Evolutionary conservation across 495 filamentous ascomycete genomes (phyloP), one percentile per base, ranked within the genome.

Genomic region (Astrocystis sublimbata): DNA sequence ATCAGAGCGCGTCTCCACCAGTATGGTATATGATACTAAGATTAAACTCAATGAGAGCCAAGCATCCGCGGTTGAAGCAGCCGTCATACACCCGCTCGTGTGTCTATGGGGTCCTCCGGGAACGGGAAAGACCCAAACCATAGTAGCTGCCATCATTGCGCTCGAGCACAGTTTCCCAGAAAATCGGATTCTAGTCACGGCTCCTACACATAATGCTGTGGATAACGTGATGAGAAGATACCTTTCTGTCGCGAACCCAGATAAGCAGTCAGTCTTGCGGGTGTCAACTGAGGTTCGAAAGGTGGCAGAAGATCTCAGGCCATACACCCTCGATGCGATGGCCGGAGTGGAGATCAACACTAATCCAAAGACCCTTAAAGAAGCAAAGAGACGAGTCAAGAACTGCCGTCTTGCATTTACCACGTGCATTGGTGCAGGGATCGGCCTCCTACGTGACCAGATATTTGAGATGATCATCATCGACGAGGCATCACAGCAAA

Each of bases 71-170:
- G 66, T 83, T 10, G 46, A 68, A 26, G 70, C 77, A 28, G 65
- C 77, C 2, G 56, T 81, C 30, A 65, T 26, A 3, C 60, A 65
- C 24, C 69, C 73, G 4, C 56, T 84, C 40, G 76, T 73, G 12
- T 81, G 76, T 41, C 64, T 83, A 0, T 83, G 81, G 81, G 81
- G 81, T 0, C 81, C 81, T 1, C 81, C 81, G 0, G 81, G 81
- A 4, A 83, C 81, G 1, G 81, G 81, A 6, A 84, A 84, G 64
- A 83, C 81, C 1, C 69, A 79, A 46, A 83, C 81, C 10, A 75
- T 83, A 23, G 79, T 81, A 6, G 70, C 68, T 8, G 78, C 83
- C 26, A 67, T 84, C 36, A 52, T 71, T 26, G 66, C 73, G 17
- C 67, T 83, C 24, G 70, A 76, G 13, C 31, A 47, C 0, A 60